These are phyloP conservation scores for Penicillium sp. DNA, from an alignment of 2,329 filamentous ascomycete genomes.

Conservation along the genomic window DNA sequence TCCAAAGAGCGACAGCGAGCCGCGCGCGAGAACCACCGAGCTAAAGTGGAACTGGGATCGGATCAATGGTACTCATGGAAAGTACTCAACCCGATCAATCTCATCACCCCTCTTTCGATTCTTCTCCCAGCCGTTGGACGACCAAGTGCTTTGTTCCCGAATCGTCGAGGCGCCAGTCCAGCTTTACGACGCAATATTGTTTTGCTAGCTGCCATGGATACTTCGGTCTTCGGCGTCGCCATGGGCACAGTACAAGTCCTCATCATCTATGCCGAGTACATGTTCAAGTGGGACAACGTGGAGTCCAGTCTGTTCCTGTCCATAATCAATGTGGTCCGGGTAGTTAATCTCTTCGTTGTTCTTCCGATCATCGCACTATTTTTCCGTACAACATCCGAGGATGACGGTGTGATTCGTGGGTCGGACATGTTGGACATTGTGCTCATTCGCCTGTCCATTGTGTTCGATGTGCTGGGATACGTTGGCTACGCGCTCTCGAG, in stretches of 20 bases:
- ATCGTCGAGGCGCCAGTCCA: slow-evolving; percentile 54
- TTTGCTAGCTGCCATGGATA: slow-evolving; percentile 72
- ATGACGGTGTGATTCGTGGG: slow-evolving; percentile 54
- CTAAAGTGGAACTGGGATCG: slow-evolving; percentile 34
- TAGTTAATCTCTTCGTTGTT: slow-evolving; percentile 65
- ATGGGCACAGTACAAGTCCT: slow-evolving; percentile 78
- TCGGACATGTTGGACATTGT: slow-evolving; percentile 72
- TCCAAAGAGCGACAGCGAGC: slow-evolving; percentile 63
- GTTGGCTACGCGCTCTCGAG: slow-evolving; percentile 66
- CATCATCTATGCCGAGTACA: slow-evolving; percentile 73
- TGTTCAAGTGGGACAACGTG: slow-evolving; percentile 75
- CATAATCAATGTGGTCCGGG: slow-evolving; percentile 68
- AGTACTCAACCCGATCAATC: slow-evolving; percentile 52
- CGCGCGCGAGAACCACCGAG: slow-evolving; percentile 62
- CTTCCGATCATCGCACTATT: slow-evolving; percentile 72
- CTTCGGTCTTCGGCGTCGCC: slow-evolving; percentile 70
- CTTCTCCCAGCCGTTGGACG: slow-evolving; percentile 57
- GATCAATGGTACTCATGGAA: slow-evolving; percentile 28
- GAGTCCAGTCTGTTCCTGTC: slow-evolving; percentile 78
- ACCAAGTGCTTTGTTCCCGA: slow-evolving; percentile 26
- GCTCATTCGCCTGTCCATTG: slow-evolving; percentile 66
- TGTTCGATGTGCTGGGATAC: slow-evolving; percentile 71
- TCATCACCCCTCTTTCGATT: slow-evolving; percentile 70
- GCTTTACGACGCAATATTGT: slow-evolving; percentile 73
- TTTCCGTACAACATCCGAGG: slow-evolving; percentile 49